A percentile compares a stretch with the other conserved stretches of the same genome.
phyloP scores from a whole-genome alignment of 176 grass and related monocot species.

The Carex pumila region DNA sequence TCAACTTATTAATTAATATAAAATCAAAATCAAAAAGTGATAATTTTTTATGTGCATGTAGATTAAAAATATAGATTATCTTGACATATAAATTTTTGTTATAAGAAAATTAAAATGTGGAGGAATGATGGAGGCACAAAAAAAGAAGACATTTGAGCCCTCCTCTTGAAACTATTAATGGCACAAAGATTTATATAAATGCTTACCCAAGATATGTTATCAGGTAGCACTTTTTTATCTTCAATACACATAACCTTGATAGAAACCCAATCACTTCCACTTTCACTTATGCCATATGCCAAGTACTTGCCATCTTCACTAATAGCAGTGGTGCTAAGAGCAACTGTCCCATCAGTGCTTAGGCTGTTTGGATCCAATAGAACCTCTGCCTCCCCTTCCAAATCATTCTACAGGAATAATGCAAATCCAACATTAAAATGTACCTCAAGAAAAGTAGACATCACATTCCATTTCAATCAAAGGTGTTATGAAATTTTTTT shows the following conservation, averaged over 20 bases:
- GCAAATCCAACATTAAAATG: neutral
- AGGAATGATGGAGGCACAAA: no score
- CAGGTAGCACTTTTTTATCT: conserved; percentile 44
- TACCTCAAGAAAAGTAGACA: neutral
- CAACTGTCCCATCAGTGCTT: conserved; percentile 75
- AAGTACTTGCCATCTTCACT: conserved; percentile 87
- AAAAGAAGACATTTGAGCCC: no score
- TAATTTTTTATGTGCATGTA: no score
- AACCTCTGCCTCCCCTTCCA: conserved; percentile 54
- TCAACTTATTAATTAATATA: no score
- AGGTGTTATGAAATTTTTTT: neutral
- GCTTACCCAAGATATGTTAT: conserved; percentile 83
- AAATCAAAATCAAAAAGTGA: no score
- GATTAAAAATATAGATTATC: no score
- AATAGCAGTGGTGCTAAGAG: conserved; percentile 54
- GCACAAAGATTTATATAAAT: conserved; percentile 5
- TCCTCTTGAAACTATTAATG: neutral
- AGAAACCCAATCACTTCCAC: conserved; percentile 83
- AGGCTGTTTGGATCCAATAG: conserved; percentile 84
- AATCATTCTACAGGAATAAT: conserved; percentile 43
- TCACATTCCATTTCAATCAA: neutral
- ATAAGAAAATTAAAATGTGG: no score
- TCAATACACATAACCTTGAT: conserved; percentile 62
- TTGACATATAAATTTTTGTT: no score
- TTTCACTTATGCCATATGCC: conserved; percentile 81